Evolutionary conservation across 305 asterid species (phyloP), one percentile per base, ranked within the genome.

Genomic region (Fraxinus sp.): DNA sequence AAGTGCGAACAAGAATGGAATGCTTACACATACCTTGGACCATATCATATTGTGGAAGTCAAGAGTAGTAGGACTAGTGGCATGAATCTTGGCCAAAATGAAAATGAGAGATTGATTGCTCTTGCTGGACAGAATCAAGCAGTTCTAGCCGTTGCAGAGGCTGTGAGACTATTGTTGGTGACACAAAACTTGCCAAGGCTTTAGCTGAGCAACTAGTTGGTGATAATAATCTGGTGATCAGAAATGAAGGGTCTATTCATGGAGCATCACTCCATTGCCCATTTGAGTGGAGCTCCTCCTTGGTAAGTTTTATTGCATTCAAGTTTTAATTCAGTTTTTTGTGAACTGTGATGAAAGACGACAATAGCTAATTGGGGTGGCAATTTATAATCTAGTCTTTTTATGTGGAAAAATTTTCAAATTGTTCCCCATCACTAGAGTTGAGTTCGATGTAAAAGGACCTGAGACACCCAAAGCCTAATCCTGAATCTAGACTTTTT

Each of bases 161-260:
- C 98, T 70, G 98, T 94, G 0, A 85, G 98, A 94, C 97, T 0
- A 98, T 97, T 77, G 99, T 94, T 33, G 98, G 96, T 1, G 94
- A 93, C 68, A 95, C 97, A 0, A 96, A 93, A 85, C 97, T 95
- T 20, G 97, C 97, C 0, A 93, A 95, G 89, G 97, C 99, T 49
- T 85, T 95, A 44, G 97, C 97, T 0, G 98, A 93, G 86, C 97
- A 93, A 82, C 89, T 95, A 10, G 92, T 93, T 68, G 97, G 92
- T 9, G 96, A 94, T 59, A 97, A 93, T 49, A 93, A 86, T 7
- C 81, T 94, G 73, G 88, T 94, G 90, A 88, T 95, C 2, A 86
- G 98, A 76, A 93, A 94, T 0, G 99, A 94, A 76, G 94, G 92
- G 98, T 92, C 97, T 0, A 84, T 94, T 93, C 88, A 94, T 94